Base-by-base conservation (phyloP, 208 protist genomes). In the Leptomonas pyrrhocoris region DNA sequence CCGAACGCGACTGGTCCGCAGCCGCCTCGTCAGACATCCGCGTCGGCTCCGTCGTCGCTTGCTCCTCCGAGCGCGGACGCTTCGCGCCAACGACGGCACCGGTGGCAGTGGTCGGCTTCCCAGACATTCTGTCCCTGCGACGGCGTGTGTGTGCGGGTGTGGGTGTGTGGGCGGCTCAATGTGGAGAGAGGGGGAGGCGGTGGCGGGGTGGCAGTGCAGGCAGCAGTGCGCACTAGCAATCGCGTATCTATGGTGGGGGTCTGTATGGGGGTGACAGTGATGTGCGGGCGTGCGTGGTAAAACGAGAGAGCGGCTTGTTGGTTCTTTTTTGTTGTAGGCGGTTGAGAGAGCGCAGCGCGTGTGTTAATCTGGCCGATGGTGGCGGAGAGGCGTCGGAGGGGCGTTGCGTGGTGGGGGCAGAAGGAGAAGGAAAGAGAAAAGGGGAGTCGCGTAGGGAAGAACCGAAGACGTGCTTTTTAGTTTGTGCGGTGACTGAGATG, bases 1-100 rank as follows among this genome's bases (percentile, higher is more conserved):
- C 53, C 36, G 56, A n/a, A 40, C 30, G 58, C 23, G 31, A 58
- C 19, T 68, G 42, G 36, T 62, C 36, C 43, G 53, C 49, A 1
- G 49, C 49, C 16, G 49, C 49, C 21, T 23, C 49, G 21, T n/a
- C 49, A 28, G 21, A 53, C 49, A 28, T 30, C 49, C 49, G 49
- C 49, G 49, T 28, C 18, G 23, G 8, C 49, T 53, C 49, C 21
- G 49, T 53, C 49, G 49, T 21, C 23, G 15, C 49, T 6, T 23
- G 49, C 49, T 53, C 49, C 16, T 53, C 49, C 21, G 49, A 28
- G 21, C 49, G 49, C 23, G 23, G 13, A 23, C 49, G 49, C 49
- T 53, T 53, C 23, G 25, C 49, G 16, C 49, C 49, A 53, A 28
- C 25, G 11, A n/a, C 49, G 18, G 13, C 19, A 21, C 21, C 49